Evolutionary conservation across 495 filamentous ascomycete species (phyloP), one percentile per base, ranked within the genome.

Genomic region (Schizothecium vesticola): DNA sequence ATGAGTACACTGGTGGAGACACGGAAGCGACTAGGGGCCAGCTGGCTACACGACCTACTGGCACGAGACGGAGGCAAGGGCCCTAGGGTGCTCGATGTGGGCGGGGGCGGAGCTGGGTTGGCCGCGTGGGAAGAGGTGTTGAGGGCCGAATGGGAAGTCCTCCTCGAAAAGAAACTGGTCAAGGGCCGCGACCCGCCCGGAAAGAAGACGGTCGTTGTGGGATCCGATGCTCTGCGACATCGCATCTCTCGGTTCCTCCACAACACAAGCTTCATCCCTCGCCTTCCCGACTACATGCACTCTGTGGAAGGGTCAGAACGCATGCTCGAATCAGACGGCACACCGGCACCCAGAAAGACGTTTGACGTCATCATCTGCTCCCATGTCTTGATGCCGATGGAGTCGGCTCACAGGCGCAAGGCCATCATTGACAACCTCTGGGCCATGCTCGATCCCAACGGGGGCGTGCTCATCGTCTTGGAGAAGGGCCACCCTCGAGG

Each of bases 401-500:
- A 78, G 25, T 89, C 96, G 74, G 86, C 90, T 5, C 91, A 88
- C 69, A 78, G 88, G 72, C 91, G 93, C 22, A 93, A 91, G 71
- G 83, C 86, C 24, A 82, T 92, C 58, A 80, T 97, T 16, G 86
- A 95, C 74, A 97, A 96, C 56, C 82, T 97, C 3, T 99, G 95
- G 95, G 85, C 87, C 6, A 85, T 97, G 66, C 84, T 97, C 1
- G 89, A 90, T 26, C 92, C 92, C 9, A 84, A 91, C 29, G 95
- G 95, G 12, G 95, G 95, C 58, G 85, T 98, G 11, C 83, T 99
- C 11, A 87, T 99, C 64, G 78, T 99, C 2, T 76, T 97, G 25
- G 95, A 99, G 76, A 99, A 98, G 78, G 95, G 93, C 3, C 85
- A 94, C 22, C 92, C 94, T 43, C 87, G 89, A 25, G 95, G 95